phyloP scores from a whole-genome alignment of 177 flowering plant species.

The Telopea speciosissima region DNA sequence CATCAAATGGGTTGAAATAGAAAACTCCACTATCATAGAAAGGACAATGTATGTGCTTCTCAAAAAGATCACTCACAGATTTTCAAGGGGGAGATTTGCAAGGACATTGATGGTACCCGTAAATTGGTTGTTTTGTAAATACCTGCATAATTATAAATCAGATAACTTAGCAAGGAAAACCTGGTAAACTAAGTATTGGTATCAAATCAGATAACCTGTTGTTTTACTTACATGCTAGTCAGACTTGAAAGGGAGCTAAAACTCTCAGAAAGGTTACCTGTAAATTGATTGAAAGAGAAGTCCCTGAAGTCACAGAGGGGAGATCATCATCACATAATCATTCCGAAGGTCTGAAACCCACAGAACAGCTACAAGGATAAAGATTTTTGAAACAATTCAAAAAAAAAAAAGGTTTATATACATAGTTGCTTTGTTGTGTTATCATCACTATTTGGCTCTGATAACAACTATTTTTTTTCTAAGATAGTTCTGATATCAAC shows the following conservation, averaged over 20 bases:
- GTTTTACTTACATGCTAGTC: conserved; percentile 49
- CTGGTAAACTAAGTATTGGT: not conserved
- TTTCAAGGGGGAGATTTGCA: conserved; percentile 68
- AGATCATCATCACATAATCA: conserved; percentile 5
- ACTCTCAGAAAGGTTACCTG: conserved; percentile 66
- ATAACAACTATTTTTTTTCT: too few species aligned
- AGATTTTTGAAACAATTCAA: not conserved
- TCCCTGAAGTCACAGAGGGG: conserved; percentile 55
- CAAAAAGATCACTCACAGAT: conserved; percentile 48
- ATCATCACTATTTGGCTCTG: not conserved
- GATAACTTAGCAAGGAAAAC: conserved; percentile 1
- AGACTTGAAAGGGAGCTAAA: conserved; percentile 58
- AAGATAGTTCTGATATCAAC: too few species aligned
- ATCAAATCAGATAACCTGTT: conserved; percentile 2
- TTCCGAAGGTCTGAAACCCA: not conserved
- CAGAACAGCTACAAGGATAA: not conserved
- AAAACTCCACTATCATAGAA: not conserved
- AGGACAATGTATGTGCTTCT: not conserved
- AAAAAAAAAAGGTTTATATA: not conserved
- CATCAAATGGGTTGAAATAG: not conserved
- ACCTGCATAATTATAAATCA: conserved; percentile 40
- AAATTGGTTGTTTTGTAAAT: conserved; percentile 82
- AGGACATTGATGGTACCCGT: conserved; percentile 79
- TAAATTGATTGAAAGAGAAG: conserved; percentile 57
- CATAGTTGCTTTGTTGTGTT: not conserved